Percentiles rank a stretch among this genome's conserved stretches.
These are phyloP conservation scores for Pleurotus ostreatus DNA, from an alignment of 768 basidiomycete genomes.

Conservation along the genomic window DNA sequence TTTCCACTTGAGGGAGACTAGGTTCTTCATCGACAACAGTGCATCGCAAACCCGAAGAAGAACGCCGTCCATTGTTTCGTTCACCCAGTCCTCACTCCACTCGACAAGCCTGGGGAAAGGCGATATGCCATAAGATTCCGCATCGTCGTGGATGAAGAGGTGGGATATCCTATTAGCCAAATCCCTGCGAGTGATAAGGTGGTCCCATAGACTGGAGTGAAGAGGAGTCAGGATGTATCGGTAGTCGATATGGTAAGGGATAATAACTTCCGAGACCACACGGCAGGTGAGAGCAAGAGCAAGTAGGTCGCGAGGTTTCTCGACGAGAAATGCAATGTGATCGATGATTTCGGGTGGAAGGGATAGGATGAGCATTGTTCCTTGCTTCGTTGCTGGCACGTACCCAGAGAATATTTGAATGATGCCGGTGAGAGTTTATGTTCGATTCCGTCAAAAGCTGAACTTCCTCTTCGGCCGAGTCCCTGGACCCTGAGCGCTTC, in stretches of 20 bases:
- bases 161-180: conserved; percentile 36
- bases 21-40: neutral
- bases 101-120: neutral
- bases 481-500: no score
- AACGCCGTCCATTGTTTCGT: neutral
- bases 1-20: neutral
- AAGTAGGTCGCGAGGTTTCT: conserved; percentile 34
- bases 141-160: neutral
- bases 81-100: neutral
- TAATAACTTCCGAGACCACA: conserved; percentile 28
- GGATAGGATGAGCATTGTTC: neutral
- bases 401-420: no score
- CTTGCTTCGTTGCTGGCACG: no score
- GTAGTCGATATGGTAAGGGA: conserved; percentile 48
- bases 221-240: conserved; percentile 38
- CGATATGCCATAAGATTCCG: neutral
- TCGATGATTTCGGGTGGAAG: conserved; percentile 47
- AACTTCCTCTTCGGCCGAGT: no score
- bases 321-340: conserved; percentile 39
- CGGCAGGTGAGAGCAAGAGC: conserved; percentile 40
- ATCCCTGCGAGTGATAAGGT: conserved; percentile 41
- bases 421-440: no score
- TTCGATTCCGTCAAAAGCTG: no score
- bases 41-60: neutral
- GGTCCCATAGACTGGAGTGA: conserved; percentile 37